Evolutionary conservation across 495 filamentous ascomycete species (phyloP).

Genomic region (Aspergillus biplanus): DNA sequence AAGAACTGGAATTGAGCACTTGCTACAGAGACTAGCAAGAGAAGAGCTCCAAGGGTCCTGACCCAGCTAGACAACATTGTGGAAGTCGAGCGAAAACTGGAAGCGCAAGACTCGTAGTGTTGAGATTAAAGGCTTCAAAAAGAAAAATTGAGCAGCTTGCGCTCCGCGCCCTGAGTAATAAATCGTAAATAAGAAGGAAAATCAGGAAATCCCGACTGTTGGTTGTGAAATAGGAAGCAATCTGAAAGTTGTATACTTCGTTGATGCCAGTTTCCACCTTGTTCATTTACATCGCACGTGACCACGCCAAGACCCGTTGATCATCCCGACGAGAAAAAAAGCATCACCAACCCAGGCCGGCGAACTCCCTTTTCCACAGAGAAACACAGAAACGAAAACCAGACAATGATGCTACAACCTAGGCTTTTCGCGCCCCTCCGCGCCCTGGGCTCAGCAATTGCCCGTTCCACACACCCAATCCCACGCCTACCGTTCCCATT

Average conservation of each 20-base stretch:
- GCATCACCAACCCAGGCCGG: constrained; percentile 1
- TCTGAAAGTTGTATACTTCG: neutral
- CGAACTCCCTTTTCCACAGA: neutral
- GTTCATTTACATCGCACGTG: constrained; percentile 23
- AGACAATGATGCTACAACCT: constrained; percentile 45
- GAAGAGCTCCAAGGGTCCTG: constrained; percentile 43
- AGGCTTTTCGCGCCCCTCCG: constrained; percentile 45
- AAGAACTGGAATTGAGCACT: constrained; percentile 85
- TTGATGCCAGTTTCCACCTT: constrained; percentile 16
- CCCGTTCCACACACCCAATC: constrained; percentile 31
- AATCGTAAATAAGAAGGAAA: neutral
- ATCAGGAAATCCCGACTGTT: neutral
- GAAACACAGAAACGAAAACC: constrained; percentile 18
- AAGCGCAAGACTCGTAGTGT: neutral
- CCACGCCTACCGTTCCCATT: constrained; percentile 27
- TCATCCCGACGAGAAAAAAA: constrained; percentile 38
- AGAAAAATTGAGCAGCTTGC: too few species aligned
- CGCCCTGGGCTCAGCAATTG: constrained; percentile 44
- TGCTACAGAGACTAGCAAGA: constrained; percentile 52
- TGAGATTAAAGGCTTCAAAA: neutral
- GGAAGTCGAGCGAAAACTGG: too few species aligned
- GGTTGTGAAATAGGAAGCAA: neutral
- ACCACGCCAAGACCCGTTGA: constrained; percentile 32
- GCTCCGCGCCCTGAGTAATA: too few species aligned
- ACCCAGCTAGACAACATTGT: constrained; percentile 35